These are phyloP conservation scores for Fusarium anguioides DNA, from an alignment of 2,329 filamentous ascomycete genomes.

Conservation along the genomic window DNA sequence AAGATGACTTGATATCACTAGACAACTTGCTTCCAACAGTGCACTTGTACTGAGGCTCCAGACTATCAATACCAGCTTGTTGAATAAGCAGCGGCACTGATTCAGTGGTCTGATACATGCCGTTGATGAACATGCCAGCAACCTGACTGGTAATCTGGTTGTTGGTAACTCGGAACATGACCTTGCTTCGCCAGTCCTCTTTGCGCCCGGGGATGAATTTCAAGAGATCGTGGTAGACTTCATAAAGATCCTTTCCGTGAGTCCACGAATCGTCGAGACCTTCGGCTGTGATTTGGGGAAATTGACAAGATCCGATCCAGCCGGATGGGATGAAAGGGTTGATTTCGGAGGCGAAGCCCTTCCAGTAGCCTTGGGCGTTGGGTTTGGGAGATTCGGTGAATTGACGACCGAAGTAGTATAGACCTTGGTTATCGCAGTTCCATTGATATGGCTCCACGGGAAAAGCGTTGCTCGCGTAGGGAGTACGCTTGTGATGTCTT, in stretches of 20 bases:
- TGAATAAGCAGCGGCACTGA: slow-evolving; percentile 60
- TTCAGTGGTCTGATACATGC: slow-evolving; percentile 68
- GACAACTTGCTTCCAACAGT: slow-evolving; percentile 58
- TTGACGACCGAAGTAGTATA: slow-evolving; percentile 76
- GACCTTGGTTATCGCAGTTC: slow-evolving; percentile 76
- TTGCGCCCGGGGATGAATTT: slow-evolving; percentile 70
- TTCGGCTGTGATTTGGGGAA: slow-evolving; percentile 79
- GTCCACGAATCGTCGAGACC: slow-evolving; percentile 80
- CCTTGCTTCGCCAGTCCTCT: slow-evolving; percentile 55
- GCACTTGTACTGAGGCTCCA: slow-evolving; percentile 80
- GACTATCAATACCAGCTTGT: slow-evolving; percentile 71
- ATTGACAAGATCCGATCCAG: slow-evolving; percentile 80
- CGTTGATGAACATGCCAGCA: slow-evolving; percentile 77
- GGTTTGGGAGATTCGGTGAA: slow-evolving; percentile 56
- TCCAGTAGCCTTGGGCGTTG: slow-evolving; percentile 72
- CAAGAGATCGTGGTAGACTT: slow-evolving; percentile 78
- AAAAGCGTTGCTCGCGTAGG: slow-evolving; percentile 81
- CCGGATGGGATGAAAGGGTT: slow-evolving; percentile 76
- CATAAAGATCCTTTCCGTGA: slow-evolving; percentile 80
- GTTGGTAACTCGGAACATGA: slow-evolving; percentile 79
- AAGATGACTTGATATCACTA: slow-evolving; percentile 55
- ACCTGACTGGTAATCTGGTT: slow-evolving; percentile 87
- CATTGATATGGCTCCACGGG: slow-evolving; percentile 78
- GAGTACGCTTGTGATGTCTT: slow-evolving; percentile 86
- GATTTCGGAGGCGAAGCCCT: slow-evolving; percentile 66